These are phyloP conservation scores for Colletotrichum salicis DNA, from an alignment of 2,329 filamentous ascomycete genomes.

Conservation along the genomic window DNA sequence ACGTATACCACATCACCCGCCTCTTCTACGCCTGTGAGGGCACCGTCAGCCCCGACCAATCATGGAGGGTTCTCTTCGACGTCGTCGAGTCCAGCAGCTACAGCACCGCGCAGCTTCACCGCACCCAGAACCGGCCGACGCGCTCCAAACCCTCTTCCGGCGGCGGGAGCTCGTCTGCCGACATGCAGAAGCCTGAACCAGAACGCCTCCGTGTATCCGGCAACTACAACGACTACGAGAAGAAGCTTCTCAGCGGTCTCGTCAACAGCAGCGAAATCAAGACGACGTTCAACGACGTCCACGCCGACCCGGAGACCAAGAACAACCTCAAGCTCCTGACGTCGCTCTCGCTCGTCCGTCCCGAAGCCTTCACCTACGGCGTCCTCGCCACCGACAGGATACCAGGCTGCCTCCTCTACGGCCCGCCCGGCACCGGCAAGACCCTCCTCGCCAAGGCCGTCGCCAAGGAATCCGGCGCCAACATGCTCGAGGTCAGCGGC, in stretches of 20 bases:
- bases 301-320: slow-evolving; percentile 83
- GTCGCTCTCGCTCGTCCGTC: slow-evolving; percentile 84
- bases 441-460: slow-evolving; percentile 76
- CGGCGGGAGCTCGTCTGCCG: slow-evolving; percentile 14
- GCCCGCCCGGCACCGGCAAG: slow-evolving; percentile 84
- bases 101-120: slow-evolving; percentile 26
- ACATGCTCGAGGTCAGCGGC: slow-evolving; percentile 87
- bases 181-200: slow-evolving; percentile 29
- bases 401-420: slow-evolving; percentile 87
- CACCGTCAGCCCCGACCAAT: slow-evolving; percentile 9
- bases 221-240: slow-evolving; percentile 80
- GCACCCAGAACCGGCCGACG: slow-evolving; percentile 15
- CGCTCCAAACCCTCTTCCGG: slow-evolving; percentile 36
- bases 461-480: slow-evolving; percentile 74
- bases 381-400: slow-evolving; percentile 92
- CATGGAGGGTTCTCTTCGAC: slow-evolving; percentile 35
- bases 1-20: slow-evolving; percentile 52
- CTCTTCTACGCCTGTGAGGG: slow-evolving; percentile 34
- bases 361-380: slow-evolving; percentile 96
- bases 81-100: slow-evolving; percentile 35
- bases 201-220: slow-evolving; percentile 33
- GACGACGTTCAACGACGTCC: slow-evolving; percentile 88
- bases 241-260: slow-evolving; percentile 82
- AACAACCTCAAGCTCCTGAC: slow-evolving; percentile 91
- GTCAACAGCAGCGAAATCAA: slow-evolving; percentile 84